Base-by-base conservation (phyloP, 2,329 filamentous ascomycete species). In the Botrytis byssoidea region DNA sequence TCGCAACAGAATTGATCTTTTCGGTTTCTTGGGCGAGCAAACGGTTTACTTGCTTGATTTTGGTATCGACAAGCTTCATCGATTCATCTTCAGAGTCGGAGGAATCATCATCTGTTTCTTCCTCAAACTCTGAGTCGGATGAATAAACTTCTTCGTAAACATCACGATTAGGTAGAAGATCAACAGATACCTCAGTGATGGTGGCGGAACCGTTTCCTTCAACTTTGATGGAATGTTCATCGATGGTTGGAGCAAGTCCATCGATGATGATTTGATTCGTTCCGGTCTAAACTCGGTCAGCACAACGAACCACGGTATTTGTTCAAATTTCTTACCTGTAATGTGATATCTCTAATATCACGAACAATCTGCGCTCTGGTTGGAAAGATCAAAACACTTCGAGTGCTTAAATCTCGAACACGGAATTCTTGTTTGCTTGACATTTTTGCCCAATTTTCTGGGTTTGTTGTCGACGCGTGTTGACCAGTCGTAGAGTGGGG, bases 381-480 rank as follows among this genome's bases (percentile, higher is more conserved):
- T 0, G 90, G 90, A 74, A 90, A 91, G 59, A 93, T 84, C 0
- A 87, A 89, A 25, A 93, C 89, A 0, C 86, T 87, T 68, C 87
- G 87, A 48, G 90, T 91, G 14, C 83, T 78, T 44, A 92, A 82
- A 67, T 90, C 85, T 61, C 86, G 85, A 75, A 92, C 81, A 46
- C 85, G 84, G 79, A 89, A 90, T 74, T 88, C 84, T 74, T 87
- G 82, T 73, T 81, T 81, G 48, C 29, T 25, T 68, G 70, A 18
- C 70, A 72, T 72, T 46, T 68, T 60, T 48, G 10, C 44, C 59
- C 42, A 22, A 64, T 65, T 71, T 64, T 51, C 10, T 37, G 64
- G 70, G 68, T 1, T 46, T n/a, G 20, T 61, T 29, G 42, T 55
- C 20, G 48, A 42, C n/a, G 66, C 51, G 66, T 57, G 35, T 29